Evolutionary conservation across 2,329 filamentous ascomycete species (phyloP).

Genomic region (Mollisiaceae sp.): DNA sequence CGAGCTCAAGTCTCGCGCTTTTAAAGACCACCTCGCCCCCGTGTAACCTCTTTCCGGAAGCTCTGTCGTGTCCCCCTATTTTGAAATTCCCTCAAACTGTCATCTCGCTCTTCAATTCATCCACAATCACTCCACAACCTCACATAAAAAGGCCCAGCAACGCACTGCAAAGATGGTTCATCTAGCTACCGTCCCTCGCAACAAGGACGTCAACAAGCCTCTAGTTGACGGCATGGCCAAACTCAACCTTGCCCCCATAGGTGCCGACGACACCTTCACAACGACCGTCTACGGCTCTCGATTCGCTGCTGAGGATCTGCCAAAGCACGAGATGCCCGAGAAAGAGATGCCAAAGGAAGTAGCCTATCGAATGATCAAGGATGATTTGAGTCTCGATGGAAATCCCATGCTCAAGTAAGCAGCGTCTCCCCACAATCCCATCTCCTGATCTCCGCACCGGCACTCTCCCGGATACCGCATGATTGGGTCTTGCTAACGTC

Average conservation of each 20-base stretch:
- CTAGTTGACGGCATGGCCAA: constrained; percentile 51
- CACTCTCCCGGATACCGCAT: background rate
- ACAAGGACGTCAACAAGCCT: constrained; percentile 29
- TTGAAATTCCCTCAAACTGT: background rate
- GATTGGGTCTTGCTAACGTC: constrained; percentile 24
- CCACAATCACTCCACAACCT: constrained; percentile 5
- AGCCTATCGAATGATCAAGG: constrained; percentile 97
- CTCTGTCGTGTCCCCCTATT: background rate
- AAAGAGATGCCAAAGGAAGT: constrained; percentile 87
- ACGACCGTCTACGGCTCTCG: constrained; percentile 78
- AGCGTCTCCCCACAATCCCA: background rate
- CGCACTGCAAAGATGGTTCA: constrained; percentile 51
- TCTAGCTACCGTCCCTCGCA: constrained; percentile 48
- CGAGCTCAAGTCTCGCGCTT: constrained; percentile 9
- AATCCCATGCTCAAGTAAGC: constrained; percentile 83
- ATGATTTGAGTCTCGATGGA: constrained; percentile 88
- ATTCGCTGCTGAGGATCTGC: constrained; percentile 82
- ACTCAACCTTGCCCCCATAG: constrained; percentile 47
- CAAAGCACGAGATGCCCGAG: constrained; percentile 86
- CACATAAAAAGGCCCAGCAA: constrained; percentile 12
- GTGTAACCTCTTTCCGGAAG: background rate
- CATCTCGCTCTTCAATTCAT: background rate
- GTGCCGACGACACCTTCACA: constrained; percentile 36
- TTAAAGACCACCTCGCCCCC: constrained; percentile 4
- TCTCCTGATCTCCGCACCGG: background rate